Percentiles rank a stretch among this genome's conserved stretches.
Evolutionary conservation across 345 rosid genomes (phyloP).

Genomic region (Populus nigra): DNA sequence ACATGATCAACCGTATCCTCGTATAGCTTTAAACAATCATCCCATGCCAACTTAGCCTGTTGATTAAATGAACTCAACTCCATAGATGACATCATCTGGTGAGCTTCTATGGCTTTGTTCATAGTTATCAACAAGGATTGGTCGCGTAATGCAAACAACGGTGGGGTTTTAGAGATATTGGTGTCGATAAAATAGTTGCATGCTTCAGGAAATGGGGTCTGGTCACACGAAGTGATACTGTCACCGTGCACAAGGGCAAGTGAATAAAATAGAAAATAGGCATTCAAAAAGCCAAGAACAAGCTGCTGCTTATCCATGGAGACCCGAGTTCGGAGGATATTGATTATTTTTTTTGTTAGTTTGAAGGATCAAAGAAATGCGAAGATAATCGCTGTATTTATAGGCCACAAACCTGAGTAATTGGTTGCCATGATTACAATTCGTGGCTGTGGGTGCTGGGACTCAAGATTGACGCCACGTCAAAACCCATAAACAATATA

Average conservation of each 20-base stretch:
- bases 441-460: not conserved
- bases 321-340: not conserved
- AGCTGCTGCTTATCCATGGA: conserved; percentile 37
- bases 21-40: conserved; percentile 66
- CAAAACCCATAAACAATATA: too few relatives aligned
- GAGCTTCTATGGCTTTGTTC: conserved; percentile 54
- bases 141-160: conserved; percentile 35
- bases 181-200: conserved; percentile 40
- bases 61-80: conserved; percentile 38
- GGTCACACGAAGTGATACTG: conserved; percentile 47
- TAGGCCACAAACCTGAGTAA: conserved; percentile 13
- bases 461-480: not conserved
- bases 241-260: conserved; percentile 20
- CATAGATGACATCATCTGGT: conserved; percentile 40
- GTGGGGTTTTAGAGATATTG: conserved; percentile 9
- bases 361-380: conserved; percentile 14
- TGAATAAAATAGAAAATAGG: conserved; percentile 20
- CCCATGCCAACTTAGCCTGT: conserved; percentile 54
- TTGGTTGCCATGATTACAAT: not conserved
- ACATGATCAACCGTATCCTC: conserved; percentile 50
- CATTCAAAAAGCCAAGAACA: conserved; percentile 6
- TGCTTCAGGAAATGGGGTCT: conserved; percentile 56
- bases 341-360: not conserved
- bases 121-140: conserved; percentile 44
- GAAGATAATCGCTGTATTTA: conserved; percentile 23